phyloP scores from a whole-genome alignment of 2,329 filamentous ascomycete species.

The Fusarium sp. region DNA sequence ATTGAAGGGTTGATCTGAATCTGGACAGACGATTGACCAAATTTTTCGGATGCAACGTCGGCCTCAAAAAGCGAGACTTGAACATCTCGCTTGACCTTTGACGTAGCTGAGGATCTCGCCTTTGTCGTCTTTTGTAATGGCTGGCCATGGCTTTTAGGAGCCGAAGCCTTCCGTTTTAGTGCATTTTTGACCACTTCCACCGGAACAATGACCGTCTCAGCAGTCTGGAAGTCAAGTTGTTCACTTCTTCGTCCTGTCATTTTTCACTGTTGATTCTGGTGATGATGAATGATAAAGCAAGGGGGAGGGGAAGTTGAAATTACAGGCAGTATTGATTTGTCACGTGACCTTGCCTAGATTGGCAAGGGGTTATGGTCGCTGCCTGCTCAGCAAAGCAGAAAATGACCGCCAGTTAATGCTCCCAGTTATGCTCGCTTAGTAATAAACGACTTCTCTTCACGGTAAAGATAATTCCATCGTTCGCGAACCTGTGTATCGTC shows the following conservation, averaged over 20 bases:
- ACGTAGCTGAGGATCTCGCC: background rate
- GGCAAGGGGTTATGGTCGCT: too few species aligned
- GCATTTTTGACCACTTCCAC: background rate
- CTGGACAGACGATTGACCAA: background rate
- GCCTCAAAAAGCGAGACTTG: background rate
- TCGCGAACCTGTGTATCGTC: too few species aligned
- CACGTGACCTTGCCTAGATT: too few species aligned
- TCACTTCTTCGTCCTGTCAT: conserved; percentile 29
- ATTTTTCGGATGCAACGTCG: accelerated
- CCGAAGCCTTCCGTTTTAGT: conserved; percentile 14
- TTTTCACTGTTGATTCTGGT: background rate
- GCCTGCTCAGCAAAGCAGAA: too few species aligned
- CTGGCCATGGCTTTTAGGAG: background rate
- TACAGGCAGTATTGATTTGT: too few species aligned
- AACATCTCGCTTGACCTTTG: background rate
- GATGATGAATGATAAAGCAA: too few species aligned
- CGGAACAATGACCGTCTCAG: background rate
- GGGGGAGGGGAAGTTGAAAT: too few species aligned
- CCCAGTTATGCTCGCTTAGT: too few species aligned
- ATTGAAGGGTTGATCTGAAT: background rate
- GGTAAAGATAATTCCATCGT: too few species aligned
- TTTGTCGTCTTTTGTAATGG: background rate
- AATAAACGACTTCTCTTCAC: too few species aligned
- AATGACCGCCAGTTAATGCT: too few species aligned
- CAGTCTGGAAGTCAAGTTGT: conserved; percentile 1